Conservation (phyloP, 2,329 filamentous ascomycete species). For the Davidsoniella australis region DNA sequence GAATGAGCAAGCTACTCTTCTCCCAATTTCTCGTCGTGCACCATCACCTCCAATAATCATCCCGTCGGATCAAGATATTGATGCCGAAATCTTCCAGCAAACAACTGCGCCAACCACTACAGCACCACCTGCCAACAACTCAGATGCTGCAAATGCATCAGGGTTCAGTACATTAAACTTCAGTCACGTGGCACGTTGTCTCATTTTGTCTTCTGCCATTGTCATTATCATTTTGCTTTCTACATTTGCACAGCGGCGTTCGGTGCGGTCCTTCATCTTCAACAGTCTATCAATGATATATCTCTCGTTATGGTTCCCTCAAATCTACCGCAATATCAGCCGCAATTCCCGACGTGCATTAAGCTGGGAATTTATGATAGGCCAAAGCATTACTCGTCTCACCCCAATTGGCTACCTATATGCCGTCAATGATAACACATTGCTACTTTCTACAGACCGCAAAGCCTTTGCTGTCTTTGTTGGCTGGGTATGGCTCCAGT, state of each 20-base stretch:
- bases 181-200: slow-evolving; percentile 38
- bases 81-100: slow-evolving; percentile 37
- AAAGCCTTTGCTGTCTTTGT: slow-evolving; percentile 44
- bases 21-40: slow-evolving; percentile 12
- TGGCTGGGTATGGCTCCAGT: slow-evolving; percentile 76
- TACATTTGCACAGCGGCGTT: slow-evolving; percentile 42
- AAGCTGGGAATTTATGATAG: slow-evolving; percentile 78
- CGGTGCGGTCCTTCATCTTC: slow-evolving; percentile 37
- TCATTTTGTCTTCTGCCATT: slow-evolving; percentile 36
- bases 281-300: slow-evolving; percentile 55
- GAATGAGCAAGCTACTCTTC: slow-evolving; percentile 3
- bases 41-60: slow-evolving; percentile 33
- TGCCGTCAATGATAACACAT: slow-evolving; percentile 55
- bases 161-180: slow-evolving; percentile 25
- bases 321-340: slow-evolving; percentile 77
- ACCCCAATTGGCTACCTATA: slow-evolving; percentile 79
- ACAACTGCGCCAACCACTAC: not conserved
- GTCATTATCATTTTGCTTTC: slow-evolving; percentile 42
- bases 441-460: slow-evolving; percentile 57
- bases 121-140: slow-evolving; percentile 9
- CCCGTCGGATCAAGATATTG: slow-evolving; percentile 46
- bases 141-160: slow-evolving; percentile 22
- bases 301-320: slow-evolving; percentile 80
- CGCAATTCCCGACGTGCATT: slow-evolving; percentile 84
- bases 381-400: slow-evolving; percentile 63